These are phyloP conservation scores for Lodderomyces margitis DNA, from an alignment of 1,139 yeast species.

Conservation along the genomic window DNA sequence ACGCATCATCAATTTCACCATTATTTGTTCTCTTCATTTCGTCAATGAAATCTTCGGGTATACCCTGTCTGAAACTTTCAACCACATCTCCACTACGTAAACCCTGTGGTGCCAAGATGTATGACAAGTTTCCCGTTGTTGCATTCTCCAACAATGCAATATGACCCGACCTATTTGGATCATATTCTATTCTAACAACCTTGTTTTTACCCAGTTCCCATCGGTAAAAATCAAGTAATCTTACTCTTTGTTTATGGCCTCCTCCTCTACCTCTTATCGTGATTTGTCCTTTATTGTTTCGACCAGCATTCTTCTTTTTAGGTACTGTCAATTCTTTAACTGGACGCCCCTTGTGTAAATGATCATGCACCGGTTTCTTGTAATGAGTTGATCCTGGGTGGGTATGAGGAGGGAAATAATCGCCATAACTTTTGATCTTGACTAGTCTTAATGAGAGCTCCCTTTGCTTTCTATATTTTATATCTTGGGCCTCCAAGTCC, in stretches of 20 bases:
- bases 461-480: conserved; percentile 66
- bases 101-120: conserved; percentile 90
- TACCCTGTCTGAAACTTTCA: conserved; percentile 84
- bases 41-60: conserved; percentile 71
- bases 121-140: conserved; percentile 62
- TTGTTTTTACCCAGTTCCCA: conserved; percentile 66
- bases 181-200: conserved; percentile 89
- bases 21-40: conserved; percentile 64
- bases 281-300: conserved; percentile 85
- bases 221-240: conserved; percentile 79
- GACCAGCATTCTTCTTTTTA: conserved; percentile 76
- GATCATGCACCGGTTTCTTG: conserved; percentile 82
- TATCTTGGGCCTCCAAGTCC: conserved; percentile 79
- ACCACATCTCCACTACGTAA: conserved; percentile 88
- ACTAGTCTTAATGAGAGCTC: conserved; percentile 70
- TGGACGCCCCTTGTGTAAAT: conserved; percentile 85
- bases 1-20: conserved; percentile 89
- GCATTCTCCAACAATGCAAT: conserved; percentile 78
- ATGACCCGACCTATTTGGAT: conserved; percentile 93
- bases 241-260: conserved; percentile 85
- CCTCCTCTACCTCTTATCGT: conserved; percentile 97
- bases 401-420: conserved; percentile 56
- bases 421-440: conserved; percentile 71
- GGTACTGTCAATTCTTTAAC: conserved; percentile 71
- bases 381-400: conserved; percentile 92